phyloP scores from a whole-genome alignment of 176 grass and related monocot species.

The Alloteropsis semialata region DNA sequence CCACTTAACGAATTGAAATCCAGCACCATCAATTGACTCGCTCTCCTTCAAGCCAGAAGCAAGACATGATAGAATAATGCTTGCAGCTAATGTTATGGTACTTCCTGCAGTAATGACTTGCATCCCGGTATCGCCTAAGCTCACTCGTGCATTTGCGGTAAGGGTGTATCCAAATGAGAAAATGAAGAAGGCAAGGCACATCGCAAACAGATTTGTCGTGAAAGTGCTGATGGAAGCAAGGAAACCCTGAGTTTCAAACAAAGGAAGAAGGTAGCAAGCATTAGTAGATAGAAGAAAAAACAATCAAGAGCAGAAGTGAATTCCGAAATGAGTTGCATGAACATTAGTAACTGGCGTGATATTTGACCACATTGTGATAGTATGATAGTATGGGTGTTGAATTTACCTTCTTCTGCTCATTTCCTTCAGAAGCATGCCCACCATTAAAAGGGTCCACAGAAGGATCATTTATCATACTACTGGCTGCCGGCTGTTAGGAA shows the following conservation, averaged over 20 bases:
- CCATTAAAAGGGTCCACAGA: too few species aligned
- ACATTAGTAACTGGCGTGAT: neutral
- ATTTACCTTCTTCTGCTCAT: neutral
- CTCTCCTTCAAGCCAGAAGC: too few species aligned
- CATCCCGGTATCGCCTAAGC: neutral
- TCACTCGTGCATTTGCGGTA: neutral
- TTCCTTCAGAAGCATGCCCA: too few species aligned
- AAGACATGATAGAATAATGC: neutral
- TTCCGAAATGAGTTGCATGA: neutral
- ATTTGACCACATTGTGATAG: too few species aligned
- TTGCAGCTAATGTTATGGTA: neutral
- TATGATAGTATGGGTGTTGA: neutral
- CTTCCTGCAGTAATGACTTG: neutral
- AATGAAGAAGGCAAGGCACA: neutral
- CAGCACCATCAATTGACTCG: too few species aligned
- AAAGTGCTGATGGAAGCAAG: neutral
- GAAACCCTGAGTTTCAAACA: neutral
- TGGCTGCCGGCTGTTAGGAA: neutral
- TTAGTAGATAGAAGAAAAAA: neutral
- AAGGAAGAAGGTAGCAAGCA: neutral
- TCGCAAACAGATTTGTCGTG: neutral
- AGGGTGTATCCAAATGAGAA: too few species aligned
- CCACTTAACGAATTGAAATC: too few species aligned
- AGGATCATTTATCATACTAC: too few species aligned
- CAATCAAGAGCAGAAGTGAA: neutral